Base-by-base conservation (phyloP, 202 grass and related monocot species). In the Musa balbisiana region DNA sequence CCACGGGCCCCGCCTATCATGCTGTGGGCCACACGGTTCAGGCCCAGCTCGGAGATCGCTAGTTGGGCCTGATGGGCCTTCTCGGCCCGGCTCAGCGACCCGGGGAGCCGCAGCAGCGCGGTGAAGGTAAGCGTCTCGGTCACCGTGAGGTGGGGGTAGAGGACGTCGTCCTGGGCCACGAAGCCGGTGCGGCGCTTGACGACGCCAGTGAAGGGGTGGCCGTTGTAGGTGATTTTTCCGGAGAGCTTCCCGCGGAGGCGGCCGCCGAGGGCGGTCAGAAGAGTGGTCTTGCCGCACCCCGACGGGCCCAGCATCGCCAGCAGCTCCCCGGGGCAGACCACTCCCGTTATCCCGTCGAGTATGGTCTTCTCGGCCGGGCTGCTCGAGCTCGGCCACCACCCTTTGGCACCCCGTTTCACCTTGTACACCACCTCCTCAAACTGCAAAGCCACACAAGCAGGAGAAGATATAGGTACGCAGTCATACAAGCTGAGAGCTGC, bases 231-330 rank as follows among this genome's bases (percentile, higher is more conserved):
- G 75, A 99, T 82, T 84, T 95, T 99, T 0, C 95, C 95, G 27
- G 95, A 92, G 3, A 90, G 89, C 51, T 53, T 29, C 19, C 80
- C 55, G 63, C 60, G 33, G 75, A 83, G 83, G 10, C 89, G 87
- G 0, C 95, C 91, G 1, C 91, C 95, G 19, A 99, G 79, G 20
- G 87, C 95, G 0, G 85, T 94, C 53, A 99, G 95, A 1, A 99
- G 87, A 53, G 95, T 99, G 25, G 95, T 99, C 82, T 99, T 99
- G 52, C 95, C 95, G 83, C 91, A 95, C 11, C 95, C 95, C 0
- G 95, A 99, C 2, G 95, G 95, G 19, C 95, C 95, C 33, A 99
- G 79, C 95, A 99, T 99, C 62, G 95, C 95, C 56, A 99, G 85
- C 85, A 99, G 86, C 95, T 99, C 95, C 3, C 95, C 95, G 0